These are phyloP conservation scores for Quercus variabilis DNA, from an alignment of 306 rosid genomes.

Conservation along the genomic window DNA sequence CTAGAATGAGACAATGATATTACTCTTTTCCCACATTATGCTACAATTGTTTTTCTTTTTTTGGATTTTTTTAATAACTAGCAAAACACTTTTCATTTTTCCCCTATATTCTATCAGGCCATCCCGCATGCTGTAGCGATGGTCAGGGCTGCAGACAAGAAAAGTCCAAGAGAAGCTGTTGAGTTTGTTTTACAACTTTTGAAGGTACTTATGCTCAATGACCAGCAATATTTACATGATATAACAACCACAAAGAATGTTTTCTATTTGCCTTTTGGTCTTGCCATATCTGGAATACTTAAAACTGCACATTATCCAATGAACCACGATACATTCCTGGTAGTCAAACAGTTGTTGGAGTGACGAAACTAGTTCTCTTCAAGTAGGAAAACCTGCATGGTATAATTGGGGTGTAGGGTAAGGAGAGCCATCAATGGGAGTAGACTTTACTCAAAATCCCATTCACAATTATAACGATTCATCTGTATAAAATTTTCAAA, in stretches of 20 bases:
- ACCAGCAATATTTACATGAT: neutral
- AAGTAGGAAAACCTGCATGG: neutral
- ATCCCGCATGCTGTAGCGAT: slow-evolving; percentile 93
- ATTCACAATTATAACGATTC: neutral
- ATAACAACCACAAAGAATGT: neutral
- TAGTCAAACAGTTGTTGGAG: neutral
- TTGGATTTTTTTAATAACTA: slow-evolving; percentile 1
- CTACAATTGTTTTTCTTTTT: neutral
- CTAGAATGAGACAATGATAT: slow-evolving; percentile 10
- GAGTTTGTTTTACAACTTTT: slow-evolving; percentile 90
- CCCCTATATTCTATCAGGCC: slow-evolving; percentile 49
- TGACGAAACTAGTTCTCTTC: neutral
- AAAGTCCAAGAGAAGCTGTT: slow-evolving; percentile 96
- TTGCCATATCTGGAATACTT: neutral
- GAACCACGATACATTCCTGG: neutral
- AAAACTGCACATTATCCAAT: neutral
- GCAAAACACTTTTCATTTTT: neutral
- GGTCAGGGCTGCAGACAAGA: slow-evolving; percentile 79
- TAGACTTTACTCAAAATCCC: neutral
- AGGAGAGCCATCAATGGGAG: neutral
- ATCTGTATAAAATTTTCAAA: neutral
- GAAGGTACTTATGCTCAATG: slow-evolving; percentile 51
- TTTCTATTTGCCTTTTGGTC: neutral
- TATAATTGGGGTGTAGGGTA: neutral
- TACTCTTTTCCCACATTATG: slow-evolving; percentile 5